Conservation (phyloP, 805 yeast genomes). For the Starmera dryadoides region DNA sequence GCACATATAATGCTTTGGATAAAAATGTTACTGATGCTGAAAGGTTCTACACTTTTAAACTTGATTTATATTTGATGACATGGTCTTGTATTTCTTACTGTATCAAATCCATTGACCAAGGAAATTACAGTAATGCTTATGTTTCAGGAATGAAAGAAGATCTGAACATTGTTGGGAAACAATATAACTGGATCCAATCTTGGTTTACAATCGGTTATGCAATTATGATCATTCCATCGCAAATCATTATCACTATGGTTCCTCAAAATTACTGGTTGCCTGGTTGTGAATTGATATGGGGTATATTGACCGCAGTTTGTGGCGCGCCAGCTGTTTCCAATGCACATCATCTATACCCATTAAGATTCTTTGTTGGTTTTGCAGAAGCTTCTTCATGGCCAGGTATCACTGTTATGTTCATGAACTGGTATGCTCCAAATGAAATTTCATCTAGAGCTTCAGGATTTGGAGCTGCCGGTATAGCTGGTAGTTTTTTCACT, state of each 20-base stretch:
- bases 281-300: slow-evolving; percentile 56
- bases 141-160: slow-evolving; percentile 56
- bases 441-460: slow-evolving; percentile 61
- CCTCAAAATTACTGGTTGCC: slow-evolving; percentile 46
- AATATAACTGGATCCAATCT: slow-evolving; percentile 51
- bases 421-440: slow-evolving; percentile 52
- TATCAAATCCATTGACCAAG: slow-evolving; percentile 57
- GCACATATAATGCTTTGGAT: slow-evolving; percentile 2
- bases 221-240: slow-evolving; percentile 59
- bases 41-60: slow-evolving; percentile 36
- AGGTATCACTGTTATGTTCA: slow-evolving; percentile 48
- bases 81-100: slow-evolving; percentile 56
- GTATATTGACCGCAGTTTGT: slow-evolving; percentile 51
- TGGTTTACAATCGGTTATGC: slow-evolving; percentile 53
- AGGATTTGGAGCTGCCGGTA: slow-evolving; percentile 48
- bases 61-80: slow-evolving; percentile 44
- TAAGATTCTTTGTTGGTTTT: slow-evolving; percentile 58
- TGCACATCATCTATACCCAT: slow-evolving; percentile 46
- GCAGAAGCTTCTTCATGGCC: slow-evolving; percentile 64
- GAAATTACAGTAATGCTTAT: slow-evolving; percentile 58
- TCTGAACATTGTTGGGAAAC: slow-evolving; percentile 53
- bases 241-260: slow-evolving; percentile 46
- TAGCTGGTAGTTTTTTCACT: slow-evolving; percentile 42
- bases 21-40: slow-evolving; percentile 25
- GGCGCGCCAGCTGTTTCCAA: slow-evolving; percentile 28